A percentile compares a stretch with the other conserved stretches of the same genome.
These are phyloP conservation scores for Wickerhamomyces chambardii DNA, from an alignment of 805 yeast genomes.

Conservation along the genomic window DNA sequence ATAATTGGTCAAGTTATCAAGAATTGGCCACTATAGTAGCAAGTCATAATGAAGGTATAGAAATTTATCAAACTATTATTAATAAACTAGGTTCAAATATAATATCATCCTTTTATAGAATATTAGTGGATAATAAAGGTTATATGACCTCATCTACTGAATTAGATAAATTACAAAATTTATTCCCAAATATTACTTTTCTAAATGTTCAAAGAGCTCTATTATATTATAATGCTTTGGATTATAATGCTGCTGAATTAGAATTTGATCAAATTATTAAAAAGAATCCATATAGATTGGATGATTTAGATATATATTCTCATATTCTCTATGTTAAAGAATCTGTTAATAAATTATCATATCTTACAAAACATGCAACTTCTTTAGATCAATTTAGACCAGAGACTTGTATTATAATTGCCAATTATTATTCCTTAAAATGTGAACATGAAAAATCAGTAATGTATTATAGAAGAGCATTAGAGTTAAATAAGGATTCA, in stretches of 20 bases:
- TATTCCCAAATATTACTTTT: slow-evolving; percentile 69
- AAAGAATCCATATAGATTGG: slow-evolving; percentile 78
- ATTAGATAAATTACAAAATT: slow-evolving; percentile 35
- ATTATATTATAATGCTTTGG: slow-evolving; percentile 75
- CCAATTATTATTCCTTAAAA: slow-evolving; percentile 85
- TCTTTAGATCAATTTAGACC: slow-evolving; percentile 82
- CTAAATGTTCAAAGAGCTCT: slow-evolving; percentile 78
- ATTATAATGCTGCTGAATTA: slow-evolving; percentile 71
- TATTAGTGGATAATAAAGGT: slow-evolving; percentile 61
- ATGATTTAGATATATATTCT: slow-evolving; percentile 90
- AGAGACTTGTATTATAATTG: slow-evolving; percentile 90
- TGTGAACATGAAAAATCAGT: slow-evolving; percentile 95
- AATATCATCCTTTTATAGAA: slow-evolving; percentile 23
- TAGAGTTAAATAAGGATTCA: slow-evolving; percentile 70
- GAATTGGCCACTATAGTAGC: slow-evolving; percentile 60
- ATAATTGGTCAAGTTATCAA: slow-evolving; percentile 91
- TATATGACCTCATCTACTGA: slow-evolving; percentile 52
- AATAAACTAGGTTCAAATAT: slow-evolving; percentile 9
- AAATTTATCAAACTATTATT: slow-evolving; percentile 17
- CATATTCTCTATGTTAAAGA: slow-evolving; percentile 93
- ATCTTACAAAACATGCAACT: slow-evolving; percentile 76
- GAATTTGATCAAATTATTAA: slow-evolving; percentile 68
- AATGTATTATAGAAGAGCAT: slow-evolving; percentile 84
- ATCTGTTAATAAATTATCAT: slow-evolving; percentile 74
- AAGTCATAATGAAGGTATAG: slow-evolving; percentile 50